Conservation (phyloP, 1,139 yeast genomes). For the Yamadazyma epiphylla region DNA sequence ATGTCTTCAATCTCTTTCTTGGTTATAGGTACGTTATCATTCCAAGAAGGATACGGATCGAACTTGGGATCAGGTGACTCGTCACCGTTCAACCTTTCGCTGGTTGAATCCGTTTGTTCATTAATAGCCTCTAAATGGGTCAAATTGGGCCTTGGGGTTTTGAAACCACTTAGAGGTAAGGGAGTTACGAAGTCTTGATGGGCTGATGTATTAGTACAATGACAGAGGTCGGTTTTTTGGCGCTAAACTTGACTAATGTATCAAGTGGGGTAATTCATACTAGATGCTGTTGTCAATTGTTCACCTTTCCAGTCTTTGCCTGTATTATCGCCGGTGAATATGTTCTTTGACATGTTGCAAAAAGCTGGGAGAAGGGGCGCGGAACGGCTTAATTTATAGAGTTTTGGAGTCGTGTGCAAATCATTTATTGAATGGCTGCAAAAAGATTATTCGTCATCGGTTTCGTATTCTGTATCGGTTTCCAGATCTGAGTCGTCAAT, state of each 20-base stretch:
- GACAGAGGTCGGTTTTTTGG: slow-evolving; percentile 6
- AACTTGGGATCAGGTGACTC: slow-evolving; percentile 20
- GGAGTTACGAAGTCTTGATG: slow-evolving; percentile 14
- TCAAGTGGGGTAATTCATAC: slow-evolving; percentile 14
- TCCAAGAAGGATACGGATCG: slow-evolving; percentile 64
- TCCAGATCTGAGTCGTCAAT: slow-evolving; percentile 11
- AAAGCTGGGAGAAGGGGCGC: too few relatives aligned
- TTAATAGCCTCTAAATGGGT: not conserved
- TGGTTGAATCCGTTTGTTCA: too few relatives aligned
- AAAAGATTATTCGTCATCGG: slow-evolving; percentile 3
- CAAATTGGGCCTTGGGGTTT: slow-evolving; percentile 15
- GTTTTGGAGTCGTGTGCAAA: too few relatives aligned
- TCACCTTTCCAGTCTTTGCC: slow-evolving; percentile 27
- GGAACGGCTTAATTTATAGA: too few relatives aligned
- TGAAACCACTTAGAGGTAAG: slow-evolving; percentile 49
- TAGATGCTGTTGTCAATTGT: slow-evolving; percentile 31
- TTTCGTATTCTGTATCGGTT: slow-evolving; percentile 5
- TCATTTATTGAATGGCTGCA: not conserved
- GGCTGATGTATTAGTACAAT: slow-evolving; percentile 26
- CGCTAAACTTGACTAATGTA: too few relatives aligned
- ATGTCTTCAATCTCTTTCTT: slow-evolving; percentile 52
- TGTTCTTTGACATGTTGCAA: slow-evolving; percentile 15
- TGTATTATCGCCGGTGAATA: slow-evolving; percentile 4
- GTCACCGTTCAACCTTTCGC: too few relatives aligned
- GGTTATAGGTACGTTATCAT: slow-evolving; percentile 50